Evolutionary conservation across 371 early-diverging fungal genomes (phyloP), one percentile per base, ranked within the genome.

Genomic region (Circinella minor): DNA sequence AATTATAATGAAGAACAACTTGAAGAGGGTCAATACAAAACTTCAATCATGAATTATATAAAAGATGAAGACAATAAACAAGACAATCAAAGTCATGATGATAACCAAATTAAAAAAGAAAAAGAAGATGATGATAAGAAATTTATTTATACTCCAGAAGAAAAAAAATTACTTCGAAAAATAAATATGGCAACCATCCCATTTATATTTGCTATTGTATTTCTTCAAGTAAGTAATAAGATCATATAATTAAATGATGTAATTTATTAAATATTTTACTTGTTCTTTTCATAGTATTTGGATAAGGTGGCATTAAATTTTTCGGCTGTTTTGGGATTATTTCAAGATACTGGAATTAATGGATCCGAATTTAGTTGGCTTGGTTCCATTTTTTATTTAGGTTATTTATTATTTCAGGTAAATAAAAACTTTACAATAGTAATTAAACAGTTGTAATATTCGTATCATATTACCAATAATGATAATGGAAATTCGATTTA

Each of bases 321-420:
- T 27, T 73, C 80, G 10, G 71, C 74, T 14, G 73, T 73, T 5
- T 62, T 80, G n/a, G 76, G 76, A 14, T 59, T 80, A 17, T 64
- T 69, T 8, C 49, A 75, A 39, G 77, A 77, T 13, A 74, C 78
- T 1, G 34, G 61, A 8, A 51, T 77, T 17, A 27, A 59, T 13
- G 48, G 57, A 1, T 36, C 48, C 36, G 64, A 77, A 36, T 80
- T 72, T 51, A 71, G 72, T 60, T 76, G 71, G 70, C 27, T 77
- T 4, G 78, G 78, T 10, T 63, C 74, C 17, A 49, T 80, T 0
- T 80, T 80, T 48, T 80, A 80, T 59, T 64, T 75, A 11, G 80
- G 80, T 0, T 80, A 68, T 54, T 49, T 80, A 36, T 61, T 61
- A 2, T 71, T 69, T 49, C 80, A 79, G 65, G 74, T 73, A 72